These are phyloP conservation scores for Tricholoma terreum DNA, from an alignment of 768 basidiomycete species.

Conservation along the genomic window DNA sequence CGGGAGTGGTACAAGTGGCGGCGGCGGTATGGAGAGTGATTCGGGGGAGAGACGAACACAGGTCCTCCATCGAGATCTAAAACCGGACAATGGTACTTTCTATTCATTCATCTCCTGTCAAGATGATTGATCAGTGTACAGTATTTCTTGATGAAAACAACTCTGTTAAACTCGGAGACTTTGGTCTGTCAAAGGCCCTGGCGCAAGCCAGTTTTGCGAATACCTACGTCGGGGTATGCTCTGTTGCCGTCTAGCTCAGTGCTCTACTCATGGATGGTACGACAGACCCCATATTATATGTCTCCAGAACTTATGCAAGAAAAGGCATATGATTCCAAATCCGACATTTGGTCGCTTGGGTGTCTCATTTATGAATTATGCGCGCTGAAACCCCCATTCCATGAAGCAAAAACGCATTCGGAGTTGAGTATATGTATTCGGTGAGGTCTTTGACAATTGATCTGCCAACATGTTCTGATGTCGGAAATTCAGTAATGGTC, in stretches of 20 bases:
- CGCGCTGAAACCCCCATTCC: conserved; percentile 89
- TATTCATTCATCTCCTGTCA: neutral
- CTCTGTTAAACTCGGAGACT: conserved; percentile 94
- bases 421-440: conserved; percentile 83
- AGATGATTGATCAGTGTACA: conserved; percentile 24
- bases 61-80: conserved; percentile 92
- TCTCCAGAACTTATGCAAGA: conserved; percentile 98
- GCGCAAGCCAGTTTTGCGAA: conserved; percentile 85
- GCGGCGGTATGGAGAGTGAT: conserved; percentile 4
- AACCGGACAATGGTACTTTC: conserved; percentile 89
- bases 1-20: conserved; percentile 34
- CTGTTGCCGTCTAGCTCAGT: neutral
- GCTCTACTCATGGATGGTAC: neutral
- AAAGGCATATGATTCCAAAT: conserved; percentile 95
- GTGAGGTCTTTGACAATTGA: conserved; percentile 32
- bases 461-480: neutral
- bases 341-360: conserved; percentile 97
- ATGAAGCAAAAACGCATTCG: conserved; percentile 86
- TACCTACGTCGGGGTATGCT: conserved; percentile 91
- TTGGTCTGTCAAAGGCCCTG: conserved; percentile 92
- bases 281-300: conserved; percentile 98
- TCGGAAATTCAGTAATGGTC: conserved; percentile 57
- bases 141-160: conserved; percentile 88
- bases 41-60: conserved; percentile 58
- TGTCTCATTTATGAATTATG: conserved; percentile 97